Conservation (phyloP, 2,329 filamentous ascomycete genomes). For the Ceratocystis alfenasii region DNA sequence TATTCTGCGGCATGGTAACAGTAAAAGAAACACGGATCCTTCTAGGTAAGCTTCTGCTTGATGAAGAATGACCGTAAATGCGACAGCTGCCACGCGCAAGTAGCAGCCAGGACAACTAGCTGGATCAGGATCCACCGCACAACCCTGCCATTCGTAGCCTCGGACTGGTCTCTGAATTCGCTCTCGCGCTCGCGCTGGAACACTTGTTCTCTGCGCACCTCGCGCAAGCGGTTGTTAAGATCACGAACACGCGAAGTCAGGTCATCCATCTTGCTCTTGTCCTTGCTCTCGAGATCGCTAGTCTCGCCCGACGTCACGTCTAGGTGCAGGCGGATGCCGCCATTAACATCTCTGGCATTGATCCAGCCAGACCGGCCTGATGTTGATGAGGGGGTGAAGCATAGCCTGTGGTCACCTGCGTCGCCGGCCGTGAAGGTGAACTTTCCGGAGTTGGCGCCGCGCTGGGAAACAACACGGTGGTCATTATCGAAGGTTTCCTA, state of each 20-base stretch:
- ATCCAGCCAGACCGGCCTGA: constrained; percentile 62
- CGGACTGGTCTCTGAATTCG: constrained; percentile 95
- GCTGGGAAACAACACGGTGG: constrained; percentile 87
- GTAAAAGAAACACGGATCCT: neutral
- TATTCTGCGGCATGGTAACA: neutral
- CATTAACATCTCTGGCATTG: constrained; percentile 49
- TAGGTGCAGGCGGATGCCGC: constrained; percentile 70
- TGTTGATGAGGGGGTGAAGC: constrained; percentile 75
- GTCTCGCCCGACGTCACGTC: constrained; percentile 93
- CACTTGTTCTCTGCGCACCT: constrained; percentile 87
- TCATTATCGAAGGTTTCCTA: constrained; percentile 92
- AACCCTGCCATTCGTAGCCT: constrained; percentile 81
- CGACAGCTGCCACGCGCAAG: constrained; percentile 93
- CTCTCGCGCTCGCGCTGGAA: constrained; percentile 96
- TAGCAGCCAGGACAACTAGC: constrained; percentile 67
- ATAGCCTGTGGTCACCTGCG: constrained; percentile 89
- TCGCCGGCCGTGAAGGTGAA: constrained; percentile 96
- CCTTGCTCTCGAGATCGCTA: constrained; percentile 80
- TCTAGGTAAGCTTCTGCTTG: constrained; percentile 95
- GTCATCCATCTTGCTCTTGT: constrained; percentile 86
- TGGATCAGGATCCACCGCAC: constrained; percentile 92
- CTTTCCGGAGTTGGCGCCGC: constrained; percentile 60
- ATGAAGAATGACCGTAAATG: constrained; percentile 97
- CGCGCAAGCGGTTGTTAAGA: constrained; percentile 72
- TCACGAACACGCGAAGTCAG: constrained; percentile 81